Evolutionary conservation across 164 flowering plant species (phyloP), one percentile per base, ranked within the genome.

Genomic region (Chimonanthus salicifolius): DNA sequence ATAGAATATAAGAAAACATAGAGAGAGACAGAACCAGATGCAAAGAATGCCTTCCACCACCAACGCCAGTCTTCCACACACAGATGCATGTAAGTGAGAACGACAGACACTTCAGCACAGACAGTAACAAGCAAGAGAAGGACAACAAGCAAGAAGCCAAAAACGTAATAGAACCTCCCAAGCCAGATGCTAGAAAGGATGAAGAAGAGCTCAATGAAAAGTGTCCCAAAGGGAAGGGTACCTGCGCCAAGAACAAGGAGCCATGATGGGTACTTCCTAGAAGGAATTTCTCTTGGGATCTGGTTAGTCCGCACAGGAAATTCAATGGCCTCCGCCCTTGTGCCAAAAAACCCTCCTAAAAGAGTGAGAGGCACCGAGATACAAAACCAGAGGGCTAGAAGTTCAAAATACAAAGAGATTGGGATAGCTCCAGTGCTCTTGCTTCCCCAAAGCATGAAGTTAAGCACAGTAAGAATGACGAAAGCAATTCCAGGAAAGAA

Each of bases 11-110:
- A 73, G 74, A 81, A 81, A 45, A 81, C 81, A 43, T 81, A 81
- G 7, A 81, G 73, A 11, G 81, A 73, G 64, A 81, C 83, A 0
- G 83, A 81, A 58, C 83, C 83, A 10, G 83, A 81, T 47, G 83
- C 84, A 74, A 51, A 82, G 78, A 82, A 82, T 13, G 84, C 79
- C 69, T 82, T 82, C 84, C 84, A 82, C 84, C 84, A 82, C 84
- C 84, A 82, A 47, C 68, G 74, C 84, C 84, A 82, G 47, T 82
- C 84, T 74, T 82, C 84, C 75, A 82, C 82, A 47, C 84, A 79
- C 3, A 82, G 74, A 48, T 82, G 82, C 82, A 82, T 82, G 74
- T 82, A 82, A 6, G 84, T 82, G 47, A 82, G 82, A 43, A 82
- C 84, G 13, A 82, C 82, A 0, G 84, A 82, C 46, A 82, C 84